These are phyloP conservation scores for Blastocrithidia nonstop DNA, from an alignment of 208 protist species.

Conservation along the genomic window DNA sequence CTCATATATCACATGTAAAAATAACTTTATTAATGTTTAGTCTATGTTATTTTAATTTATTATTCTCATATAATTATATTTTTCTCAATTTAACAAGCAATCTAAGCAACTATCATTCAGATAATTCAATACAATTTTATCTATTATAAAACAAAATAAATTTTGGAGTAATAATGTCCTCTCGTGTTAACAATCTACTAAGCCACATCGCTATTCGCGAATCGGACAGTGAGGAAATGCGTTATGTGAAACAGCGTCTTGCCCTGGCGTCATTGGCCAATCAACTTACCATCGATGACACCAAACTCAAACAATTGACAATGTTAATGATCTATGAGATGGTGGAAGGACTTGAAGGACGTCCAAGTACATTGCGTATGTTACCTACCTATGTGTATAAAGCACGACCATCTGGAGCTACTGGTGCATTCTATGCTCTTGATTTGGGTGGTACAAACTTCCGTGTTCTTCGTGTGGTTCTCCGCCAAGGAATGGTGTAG, in stretches of 20 bases:
- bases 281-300: conserved; percentile 40
- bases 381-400: conserved; percentile 77
- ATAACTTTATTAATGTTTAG: too few species aligned
- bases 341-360: conserved; percentile 61
- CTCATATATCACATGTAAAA: too few species aligned
- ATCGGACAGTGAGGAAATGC: conserved; percentile 40
- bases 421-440: conserved; percentile 74
- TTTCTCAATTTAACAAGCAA: too few species aligned
- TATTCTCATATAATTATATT: too few species aligned
- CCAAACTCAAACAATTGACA: conserved; percentile 46
- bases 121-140: too few species aligned
- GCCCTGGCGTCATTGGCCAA: conserved; percentile 44
- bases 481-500: conserved; percentile 31
- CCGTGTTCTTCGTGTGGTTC: conserved; percentile 53
- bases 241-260: conserved; percentile 54
- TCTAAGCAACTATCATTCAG: too few species aligned
- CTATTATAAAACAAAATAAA: too few species aligned
- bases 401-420: conserved; percentile 23
- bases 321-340: conserved; percentile 76
- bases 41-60: too few species aligned
- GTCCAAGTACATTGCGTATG: conserved; percentile 63
- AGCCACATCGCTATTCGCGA: conserved; percentile 52
- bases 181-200: conserved; percentile 59
- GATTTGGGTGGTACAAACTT: conserved; percentile 88
- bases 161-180: too few species aligned